Conservation (phyloP, 345 rosid species). For the Acer yangbiense region DNA sequence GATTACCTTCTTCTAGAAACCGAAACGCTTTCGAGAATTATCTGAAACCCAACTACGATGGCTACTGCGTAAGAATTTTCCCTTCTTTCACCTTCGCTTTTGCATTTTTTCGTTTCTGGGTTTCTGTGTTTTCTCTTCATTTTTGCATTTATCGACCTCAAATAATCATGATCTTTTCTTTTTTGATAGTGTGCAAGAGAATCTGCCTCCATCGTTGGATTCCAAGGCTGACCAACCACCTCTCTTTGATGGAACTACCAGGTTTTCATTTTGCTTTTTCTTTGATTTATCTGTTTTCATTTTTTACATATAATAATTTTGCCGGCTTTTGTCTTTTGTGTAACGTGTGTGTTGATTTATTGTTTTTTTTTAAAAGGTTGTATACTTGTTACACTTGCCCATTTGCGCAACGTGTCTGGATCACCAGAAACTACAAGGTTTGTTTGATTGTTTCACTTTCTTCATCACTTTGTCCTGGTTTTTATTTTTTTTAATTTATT, state of each 20-base stretch:
- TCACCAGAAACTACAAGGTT: slow-evolving; percentile 88
- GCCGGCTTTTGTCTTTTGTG: not conserved
- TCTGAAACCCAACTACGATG: slow-evolving; percentile 21
- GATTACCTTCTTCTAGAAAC: not conserved
- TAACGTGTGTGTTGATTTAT: not conserved
- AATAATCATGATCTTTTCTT: not conserved
- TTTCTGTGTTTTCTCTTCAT: not conserved
- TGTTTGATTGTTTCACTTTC: not conserved
- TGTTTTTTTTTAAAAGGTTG: slow-evolving; percentile 41
- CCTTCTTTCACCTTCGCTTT: not conserved
- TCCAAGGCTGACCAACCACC: slow-evolving; percentile 66
- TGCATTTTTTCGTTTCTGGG: not conserved
- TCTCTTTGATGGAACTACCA: slow-evolving; percentile 75
- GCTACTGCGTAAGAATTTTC: slow-evolving; percentile 33
- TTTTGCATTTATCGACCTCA: not conserved
- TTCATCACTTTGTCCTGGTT: not conserved
- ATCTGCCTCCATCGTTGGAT: slow-evolving; percentile 46
- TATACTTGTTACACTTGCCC: slow-evolving; percentile 70
- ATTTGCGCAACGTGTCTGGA: slow-evolving; percentile 90
- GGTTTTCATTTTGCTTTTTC: slow-evolving; percentile 32
- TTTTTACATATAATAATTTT: too few relatives aligned
- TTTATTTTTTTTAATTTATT: not conserved
- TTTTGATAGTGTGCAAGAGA: slow-evolving; percentile 37
- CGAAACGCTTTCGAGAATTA: not conserved
- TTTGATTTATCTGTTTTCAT: not conserved